phyloP scores from a whole-genome alignment of 352 stramenopile species.

The Phytophthora rubi region DNA sequence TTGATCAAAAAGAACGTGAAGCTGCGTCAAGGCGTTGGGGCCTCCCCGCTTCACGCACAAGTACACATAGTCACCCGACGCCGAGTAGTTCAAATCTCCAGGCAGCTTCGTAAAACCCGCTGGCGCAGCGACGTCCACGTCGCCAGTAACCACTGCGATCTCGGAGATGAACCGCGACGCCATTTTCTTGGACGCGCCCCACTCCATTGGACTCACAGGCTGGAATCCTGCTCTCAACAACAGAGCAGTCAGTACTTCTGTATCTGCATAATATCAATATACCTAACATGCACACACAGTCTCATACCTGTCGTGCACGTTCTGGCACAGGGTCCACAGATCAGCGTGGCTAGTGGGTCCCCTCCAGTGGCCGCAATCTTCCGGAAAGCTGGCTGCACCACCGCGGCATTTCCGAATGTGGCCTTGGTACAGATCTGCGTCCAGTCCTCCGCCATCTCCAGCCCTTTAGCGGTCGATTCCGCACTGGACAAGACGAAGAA shows the following conservation, averaged over 20 bases:
- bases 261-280: no score
- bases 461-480: slow-evolving; percentile 3
- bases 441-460: slow-evolving; percentile 51
- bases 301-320: slow-evolving; percentile 68
- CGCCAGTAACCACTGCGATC: slow-evolving; percentile 59
- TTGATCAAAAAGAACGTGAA: slow-evolving; percentile 29
- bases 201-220: slow-evolving; percentile 55
- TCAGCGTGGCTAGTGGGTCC: slow-evolving; percentile 27
- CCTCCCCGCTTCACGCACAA: slow-evolving; percentile 71
- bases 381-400: slow-evolving; percentile 66
- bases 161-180: slow-evolving; percentile 69
- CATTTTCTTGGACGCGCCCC: slow-evolving; percentile 37
- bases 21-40: slow-evolving; percentile 44
- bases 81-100: slow-evolving; percentile 66
- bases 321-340: slow-evolving; percentile 68
- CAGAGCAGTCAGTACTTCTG: neutral
- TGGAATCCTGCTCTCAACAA: slow-evolving; percentile 41
- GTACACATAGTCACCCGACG: slow-evolving; percentile 72
- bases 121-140: slow-evolving; percentile 55
- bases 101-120: slow-evolving; percentile 61
- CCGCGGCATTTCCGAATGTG: slow-evolving; percentile 52
- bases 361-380: slow-evolving; percentile 10
- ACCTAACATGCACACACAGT: neutral
- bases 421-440: slow-evolving; percentile 66
- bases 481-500: slow-evolving; percentile 54